Conservation (phyloP, 805 yeast species). For the Myxozyma lipomycoides region DNA sequence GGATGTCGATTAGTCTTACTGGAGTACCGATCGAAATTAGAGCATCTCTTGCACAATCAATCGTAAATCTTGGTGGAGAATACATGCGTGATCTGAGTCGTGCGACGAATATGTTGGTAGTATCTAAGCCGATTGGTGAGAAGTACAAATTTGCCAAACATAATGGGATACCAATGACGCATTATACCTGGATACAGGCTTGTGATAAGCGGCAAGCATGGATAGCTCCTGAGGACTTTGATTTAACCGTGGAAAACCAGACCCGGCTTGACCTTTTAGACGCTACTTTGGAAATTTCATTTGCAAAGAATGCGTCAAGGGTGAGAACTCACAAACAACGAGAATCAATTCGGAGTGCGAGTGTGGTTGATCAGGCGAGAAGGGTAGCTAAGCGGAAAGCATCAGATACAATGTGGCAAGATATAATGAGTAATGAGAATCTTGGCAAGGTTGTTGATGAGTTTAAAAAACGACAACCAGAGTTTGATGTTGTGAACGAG, state of each 20-base stretch:
- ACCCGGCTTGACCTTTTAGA: neutral
- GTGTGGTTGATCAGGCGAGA: neutral
- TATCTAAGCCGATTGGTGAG: conserved; percentile 34
- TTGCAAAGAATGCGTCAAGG: neutral
- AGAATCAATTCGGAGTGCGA: neutral
- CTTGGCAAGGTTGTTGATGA: neutral
- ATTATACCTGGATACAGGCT: conserved; percentile 45
- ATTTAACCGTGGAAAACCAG: conserved; percentile 24
- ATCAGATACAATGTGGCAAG: conserved; percentile 20
- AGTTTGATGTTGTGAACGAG: neutral
- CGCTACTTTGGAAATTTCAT: neutral
- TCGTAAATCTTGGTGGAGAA: conserved; percentile 38
- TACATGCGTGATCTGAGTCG: conserved; percentile 33
- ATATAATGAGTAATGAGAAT: conserved; percentile 10
- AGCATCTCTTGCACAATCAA: conserved; percentile 29
- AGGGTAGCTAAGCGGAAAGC: conserved; percentile 1
- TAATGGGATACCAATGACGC: conserved; percentile 43
- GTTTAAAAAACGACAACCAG: neutral
- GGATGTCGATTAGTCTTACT: conserved; percentile 40
- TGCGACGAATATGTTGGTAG: conserved; percentile 34
- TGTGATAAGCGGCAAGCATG: conserved; percentile 34
- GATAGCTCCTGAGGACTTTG: conserved; percentile 33
- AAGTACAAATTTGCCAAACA: conserved; percentile 40
- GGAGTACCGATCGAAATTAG: conserved; percentile 33
- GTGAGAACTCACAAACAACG: neutral